Conservation (phyloP, 345 rosid genomes). For the Tarenaya hassleriana region DNA sequence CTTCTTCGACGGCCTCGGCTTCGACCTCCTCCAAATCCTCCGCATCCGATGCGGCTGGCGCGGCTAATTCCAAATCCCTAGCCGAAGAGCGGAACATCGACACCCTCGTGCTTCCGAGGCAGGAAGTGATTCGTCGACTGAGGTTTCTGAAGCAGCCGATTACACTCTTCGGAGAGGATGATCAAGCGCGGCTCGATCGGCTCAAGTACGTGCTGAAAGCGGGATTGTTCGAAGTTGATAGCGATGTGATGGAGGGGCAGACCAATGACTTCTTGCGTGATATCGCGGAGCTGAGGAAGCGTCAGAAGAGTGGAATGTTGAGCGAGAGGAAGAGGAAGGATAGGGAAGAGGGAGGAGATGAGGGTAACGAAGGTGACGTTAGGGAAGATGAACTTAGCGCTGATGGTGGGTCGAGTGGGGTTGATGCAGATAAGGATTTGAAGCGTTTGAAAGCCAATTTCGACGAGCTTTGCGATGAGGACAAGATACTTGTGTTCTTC, state of each 20-base stretch:
- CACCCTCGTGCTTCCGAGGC: slow-evolving; percentile 68
- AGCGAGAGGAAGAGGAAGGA: slow-evolving; percentile 77
- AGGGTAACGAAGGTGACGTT: slow-evolving; percentile 55
- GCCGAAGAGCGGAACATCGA: slow-evolving; percentile 75
- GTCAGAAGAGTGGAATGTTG: slow-evolving; percentile 80
- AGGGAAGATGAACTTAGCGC: slow-evolving; percentile 71
- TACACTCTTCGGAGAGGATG: slow-evolving; percentile 94
- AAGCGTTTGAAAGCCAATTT: slow-evolving; percentile 84
- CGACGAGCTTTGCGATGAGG: slow-evolving; percentile 85
- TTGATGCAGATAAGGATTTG: slow-evolving; percentile 76
- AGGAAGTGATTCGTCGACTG: slow-evolving; percentile 85
- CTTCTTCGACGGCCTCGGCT: slow-evolving; percentile 33
- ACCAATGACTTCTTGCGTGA: slow-evolving; percentile 94
- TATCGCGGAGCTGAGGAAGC: slow-evolving; percentile 78
- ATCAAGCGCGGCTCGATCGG: slow-evolving; percentile 72
- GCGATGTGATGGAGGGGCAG: slow-evolving; percentile 90
- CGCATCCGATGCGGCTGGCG: slow-evolving; percentile 31
- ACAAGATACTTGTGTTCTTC: slow-evolving; percentile 85
- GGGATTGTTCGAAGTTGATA: slow-evolving; percentile 87
- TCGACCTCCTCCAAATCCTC: slow-evolving; percentile 29
- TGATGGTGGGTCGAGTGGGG: slow-evolving; percentile 90
- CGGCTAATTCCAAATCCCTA: slow-evolving; percentile 56
- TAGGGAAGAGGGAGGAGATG: slow-evolving; percentile 63
- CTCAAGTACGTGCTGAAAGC: slow-evolving; percentile 73
- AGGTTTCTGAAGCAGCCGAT: slow-evolving; percentile 91